phyloP scores from a whole-genome alignment of 345 rosid species.

The Salix dunnii region DNA sequence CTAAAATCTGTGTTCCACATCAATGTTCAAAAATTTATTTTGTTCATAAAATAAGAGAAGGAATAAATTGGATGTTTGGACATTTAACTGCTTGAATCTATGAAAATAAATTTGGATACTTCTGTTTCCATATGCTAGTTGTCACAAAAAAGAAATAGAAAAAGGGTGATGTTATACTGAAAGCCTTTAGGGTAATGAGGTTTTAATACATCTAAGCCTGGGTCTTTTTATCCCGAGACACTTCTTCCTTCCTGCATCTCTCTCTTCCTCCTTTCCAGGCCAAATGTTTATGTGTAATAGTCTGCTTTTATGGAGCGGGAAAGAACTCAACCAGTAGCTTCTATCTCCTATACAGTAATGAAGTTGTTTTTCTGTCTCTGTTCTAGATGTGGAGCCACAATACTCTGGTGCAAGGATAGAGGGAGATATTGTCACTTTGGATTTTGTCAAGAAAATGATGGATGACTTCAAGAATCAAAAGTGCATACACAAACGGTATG shows the following conservation, averaged over 20 bases:
- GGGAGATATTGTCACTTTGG: slow-evolving; percentile 79
- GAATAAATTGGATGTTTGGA: too few species aligned
- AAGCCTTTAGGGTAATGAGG: neutral
- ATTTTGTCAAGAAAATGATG: slow-evolving; percentile 91
- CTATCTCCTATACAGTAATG: slow-evolving; percentile 6
- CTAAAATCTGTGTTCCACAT: too few species aligned
- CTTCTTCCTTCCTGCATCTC: neutral
- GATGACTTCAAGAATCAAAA: slow-evolving; percentile 89
- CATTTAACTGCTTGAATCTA: too few species aligned
- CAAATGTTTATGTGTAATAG: too few species aligned
- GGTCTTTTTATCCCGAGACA: neutral
- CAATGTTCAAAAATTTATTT: too few species aligned
- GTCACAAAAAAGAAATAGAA: too few species aligned
- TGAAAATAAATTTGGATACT: too few species aligned
- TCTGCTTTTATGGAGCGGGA: neutral
- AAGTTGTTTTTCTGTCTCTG: slow-evolving; percentile 17
- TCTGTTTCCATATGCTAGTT: too few species aligned
- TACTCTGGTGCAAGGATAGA: slow-evolving; percentile 90
- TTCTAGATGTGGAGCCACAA: slow-evolving; percentile 93
- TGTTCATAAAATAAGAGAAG: too few species aligned
- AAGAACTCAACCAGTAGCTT: neutral
- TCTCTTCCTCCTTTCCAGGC: neutral
- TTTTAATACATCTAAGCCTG: neutral
- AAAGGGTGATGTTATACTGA: neutral
- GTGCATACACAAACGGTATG: slow-evolving; percentile 79